Conservation (phyloP, 139 green algal species). For the Coccomyxa sp. region DNA sequence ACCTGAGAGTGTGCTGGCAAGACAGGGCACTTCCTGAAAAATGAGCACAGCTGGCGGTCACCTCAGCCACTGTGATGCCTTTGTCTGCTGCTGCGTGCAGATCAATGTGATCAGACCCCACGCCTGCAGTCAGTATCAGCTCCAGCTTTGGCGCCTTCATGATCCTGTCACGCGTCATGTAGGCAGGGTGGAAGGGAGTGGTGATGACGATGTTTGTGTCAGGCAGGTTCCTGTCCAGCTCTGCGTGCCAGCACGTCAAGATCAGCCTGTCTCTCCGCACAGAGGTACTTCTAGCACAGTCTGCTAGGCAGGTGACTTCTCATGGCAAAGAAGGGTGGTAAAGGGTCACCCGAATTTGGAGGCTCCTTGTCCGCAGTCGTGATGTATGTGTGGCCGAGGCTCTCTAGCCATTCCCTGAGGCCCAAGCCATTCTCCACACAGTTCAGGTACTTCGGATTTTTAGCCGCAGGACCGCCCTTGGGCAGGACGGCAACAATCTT, state of each 20-base stretch:
- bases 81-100: conserved; percentile 19
- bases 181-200: conserved; percentile 27
- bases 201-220: conserved; percentile 21
- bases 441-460: conserved; percentile 11
- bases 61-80: conserved; percentile 26
- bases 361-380: conserved; percentile 26
- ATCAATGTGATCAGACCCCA: conserved; percentile 25
- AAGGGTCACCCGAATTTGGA: not conserved
- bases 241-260: not conserved
- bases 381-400: conserved; percentile 13
- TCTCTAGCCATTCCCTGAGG: conserved; percentile 20
- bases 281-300: not conserved
- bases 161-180: conserved; percentile 15
- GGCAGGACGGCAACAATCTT: conserved; percentile 17
- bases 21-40: not conserved
- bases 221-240: conserved; percentile 14
- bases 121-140: conserved; percentile 22
- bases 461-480: conserved; percentile 4
- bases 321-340: not conserved
- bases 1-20: not conserved
- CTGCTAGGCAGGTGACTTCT: not conserved
- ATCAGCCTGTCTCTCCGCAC: not conserved
- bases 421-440: conserved; percentile 30
- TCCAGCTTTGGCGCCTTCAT: conserved; percentile 16
- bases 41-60: conserved; percentile 12